These are phyloP conservation scores for Sporothrix dimorphospora DNA, from an alignment of 2,329 filamentous ascomycete species.

Conservation along the genomic window DNA sequence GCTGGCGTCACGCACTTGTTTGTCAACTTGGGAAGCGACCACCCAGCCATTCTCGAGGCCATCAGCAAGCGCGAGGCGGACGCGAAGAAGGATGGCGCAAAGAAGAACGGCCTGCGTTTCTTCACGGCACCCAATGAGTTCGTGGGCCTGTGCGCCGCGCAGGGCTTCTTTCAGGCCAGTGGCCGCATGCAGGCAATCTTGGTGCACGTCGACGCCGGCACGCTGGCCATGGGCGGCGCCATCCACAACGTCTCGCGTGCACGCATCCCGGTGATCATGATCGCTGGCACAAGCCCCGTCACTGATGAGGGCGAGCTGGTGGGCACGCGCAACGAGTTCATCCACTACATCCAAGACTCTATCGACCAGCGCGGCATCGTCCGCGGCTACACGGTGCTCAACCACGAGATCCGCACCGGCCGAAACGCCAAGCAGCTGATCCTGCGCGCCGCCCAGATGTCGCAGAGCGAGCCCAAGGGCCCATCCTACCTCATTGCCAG, in stretches of 20 bases:
- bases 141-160: slow-evolving; percentile 4
- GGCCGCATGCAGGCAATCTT: slow-evolving; percentile 6
- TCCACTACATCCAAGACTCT: slow-evolving; percentile 21
- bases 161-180: slow-evolving; percentile 13
- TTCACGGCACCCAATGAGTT: slow-evolving; percentile 9
- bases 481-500: slow-evolving; percentile 4
- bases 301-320: slow-evolving; percentile 8
- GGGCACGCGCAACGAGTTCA: slow-evolving; percentile 20
- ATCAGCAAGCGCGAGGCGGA: neutral
- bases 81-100: neutral
- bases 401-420: slow-evolving; percentile 18
- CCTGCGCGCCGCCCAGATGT: slow-evolving; percentile 1
- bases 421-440: slow-evolving; percentile 14
- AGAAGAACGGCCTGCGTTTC: neutral
- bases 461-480: slow-evolving; percentile 14
- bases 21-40: slow-evolving; percentile 16
- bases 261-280: slow-evolving; percentile 15
- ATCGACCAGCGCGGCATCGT: slow-evolving; percentile 21
- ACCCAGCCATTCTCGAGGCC: slow-evolving; percentile 17
- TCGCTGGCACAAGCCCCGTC: slow-evolving; percentile 3
- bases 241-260: slow-evolving; percentile 16
- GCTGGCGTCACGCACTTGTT: slow-evolving; percentile 17
- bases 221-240: slow-evolving; percentile 8
- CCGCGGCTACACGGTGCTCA: slow-evolving; percentile 14
- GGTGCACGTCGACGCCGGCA: slow-evolving; percentile 15